These are phyloP conservation scores for Boletus mariae DNA, from an alignment of 1,284 basidiomycete genomes.

Conservation along the genomic window DNA sequence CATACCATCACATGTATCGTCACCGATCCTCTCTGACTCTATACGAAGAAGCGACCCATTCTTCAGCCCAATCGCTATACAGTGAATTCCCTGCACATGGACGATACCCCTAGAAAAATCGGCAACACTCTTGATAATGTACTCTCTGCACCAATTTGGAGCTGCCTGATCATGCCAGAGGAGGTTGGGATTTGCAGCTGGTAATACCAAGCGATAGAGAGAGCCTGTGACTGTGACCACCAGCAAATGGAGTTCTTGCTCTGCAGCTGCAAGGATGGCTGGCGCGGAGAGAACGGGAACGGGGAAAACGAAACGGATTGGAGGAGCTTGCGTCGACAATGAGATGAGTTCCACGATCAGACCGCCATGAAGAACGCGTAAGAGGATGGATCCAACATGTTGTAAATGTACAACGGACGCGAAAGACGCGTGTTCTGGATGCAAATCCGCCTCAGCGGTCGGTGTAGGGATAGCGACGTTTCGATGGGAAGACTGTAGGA, in stretches of 20 bases:
- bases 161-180: slow-evolving; percentile 57
- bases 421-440: slow-evolving; percentile 72
- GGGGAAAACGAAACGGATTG: slow-evolving; percentile 77
- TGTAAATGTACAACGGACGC: slow-evolving; percentile 57
- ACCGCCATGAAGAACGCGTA: slow-evolving; percentile 73
- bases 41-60: slow-evolving; percentile 74
- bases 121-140: slow-evolving; percentile 55
- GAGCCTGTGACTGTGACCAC: slow-evolving; percentile 68
- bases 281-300: slow-evolving; percentile 66
- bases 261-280: slow-evolving; percentile 57
- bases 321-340: slow-evolving; percentile 57
- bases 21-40: slow-evolving; percentile 55
- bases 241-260: slow-evolving; percentile 66
- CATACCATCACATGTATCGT: slow-evolving; percentile 54
- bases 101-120: slow-evolving; percentile 51
- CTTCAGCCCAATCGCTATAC: slow-evolving; percentile 60
- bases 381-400: slow-evolving; percentile 63
- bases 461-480: slow-evolving; percentile 45
- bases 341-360: slow-evolving; percentile 75
- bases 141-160: slow-evolving; percentile 64
- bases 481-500: slow-evolving; percentile 55
- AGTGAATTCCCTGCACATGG: slow-evolving; percentile 68
- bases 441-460: slow-evolving; percentile 48
- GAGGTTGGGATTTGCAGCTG: slow-evolving; percentile 47
- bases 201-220: slow-evolving; percentile 74